Conservation (phyloP, 257 asterid genomes). For the Oldenlandia corymbosa region DNA sequence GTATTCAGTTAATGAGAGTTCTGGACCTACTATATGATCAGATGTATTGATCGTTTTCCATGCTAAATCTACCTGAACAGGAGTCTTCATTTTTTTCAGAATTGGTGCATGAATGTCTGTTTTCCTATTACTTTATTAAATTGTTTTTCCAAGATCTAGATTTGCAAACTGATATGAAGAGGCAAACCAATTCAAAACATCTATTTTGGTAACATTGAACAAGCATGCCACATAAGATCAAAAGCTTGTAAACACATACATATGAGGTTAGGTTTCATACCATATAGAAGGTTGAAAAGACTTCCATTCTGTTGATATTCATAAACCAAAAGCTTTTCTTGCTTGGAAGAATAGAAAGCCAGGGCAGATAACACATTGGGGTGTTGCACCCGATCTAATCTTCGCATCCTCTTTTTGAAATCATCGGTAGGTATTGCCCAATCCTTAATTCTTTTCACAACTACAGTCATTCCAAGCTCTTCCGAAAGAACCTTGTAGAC, state of each 20-base stretch:
- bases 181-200: too few species aligned
- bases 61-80: too few species aligned
- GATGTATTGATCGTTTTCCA: too few species aligned
- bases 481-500: constrained; percentile 57
- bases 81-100: too few species aligned
- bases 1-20: too few species aligned
- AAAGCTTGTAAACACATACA: not conserved
- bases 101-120: too few species aligned
- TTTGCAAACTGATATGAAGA: too few species aligned
- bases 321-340: constrained; percentile 73
- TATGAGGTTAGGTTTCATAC: constrained; percentile 27
- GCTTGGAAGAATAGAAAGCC: constrained; percentile 60
- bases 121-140: too few species aligned
- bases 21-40: too few species aligned
- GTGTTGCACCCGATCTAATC: constrained; percentile 52
- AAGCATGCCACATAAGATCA: not conserved
- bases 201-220: not conserved
- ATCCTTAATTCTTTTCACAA: constrained; percentile 66
- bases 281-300: constrained; percentile 55
- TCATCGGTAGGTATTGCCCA: constrained; percentile 49
- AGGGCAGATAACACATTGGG: constrained; percentile 51
- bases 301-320: constrained; percentile 64
- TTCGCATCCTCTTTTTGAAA: constrained; percentile 61
- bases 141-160: not conserved
- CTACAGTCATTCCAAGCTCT: constrained; percentile 38